These are phyloP conservation scores for Raddia distichophylla DNA, from an alignment of 176 grass and related monocot species.

Conservation along the genomic window DNA sequence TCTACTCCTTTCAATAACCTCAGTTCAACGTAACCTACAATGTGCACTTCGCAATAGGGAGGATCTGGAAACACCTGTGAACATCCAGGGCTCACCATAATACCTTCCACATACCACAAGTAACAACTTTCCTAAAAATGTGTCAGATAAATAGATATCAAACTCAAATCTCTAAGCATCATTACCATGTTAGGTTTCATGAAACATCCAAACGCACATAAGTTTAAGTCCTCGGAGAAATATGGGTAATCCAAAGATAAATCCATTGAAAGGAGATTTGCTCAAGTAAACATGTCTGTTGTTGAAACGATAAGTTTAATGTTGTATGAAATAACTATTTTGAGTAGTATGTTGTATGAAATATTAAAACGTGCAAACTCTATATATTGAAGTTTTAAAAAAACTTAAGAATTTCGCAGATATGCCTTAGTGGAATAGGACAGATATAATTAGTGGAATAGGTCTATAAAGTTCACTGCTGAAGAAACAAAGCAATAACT, in stretches of 20 bases:
- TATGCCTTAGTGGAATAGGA: conserved; percentile 4
- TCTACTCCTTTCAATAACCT: conserved; percentile 10
- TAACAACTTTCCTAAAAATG: neutral
- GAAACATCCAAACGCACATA: conserved; percentile 14
- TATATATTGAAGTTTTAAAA: neutral
- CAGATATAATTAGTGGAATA: no score
- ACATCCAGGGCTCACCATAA: neutral
- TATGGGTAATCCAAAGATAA: conserved; percentile 5
- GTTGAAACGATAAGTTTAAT: neutral
- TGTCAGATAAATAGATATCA: conserved; percentile 8
- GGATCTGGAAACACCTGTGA: conserved; percentile 24
- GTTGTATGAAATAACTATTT: neutral
- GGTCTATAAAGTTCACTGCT: neutral
- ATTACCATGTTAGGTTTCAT: conserved; percentile 21
- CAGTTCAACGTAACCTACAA: conserved; percentile 16
- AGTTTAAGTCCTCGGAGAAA: neutral
- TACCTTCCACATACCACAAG: neutral
- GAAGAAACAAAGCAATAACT: conserved; percentile 9
- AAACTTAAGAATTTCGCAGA: conserved; percentile 2
- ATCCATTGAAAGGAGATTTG: neutral
- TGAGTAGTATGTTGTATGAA: neutral
- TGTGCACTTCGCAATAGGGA: conserved; percentile 1
- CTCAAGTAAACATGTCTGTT: neutral
- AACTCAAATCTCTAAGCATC: conserved; percentile 19
- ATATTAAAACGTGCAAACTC: neutral